Base-by-base conservation (phyloP, 345 rosid species). In the Excoecaria agallocha region DNA sequence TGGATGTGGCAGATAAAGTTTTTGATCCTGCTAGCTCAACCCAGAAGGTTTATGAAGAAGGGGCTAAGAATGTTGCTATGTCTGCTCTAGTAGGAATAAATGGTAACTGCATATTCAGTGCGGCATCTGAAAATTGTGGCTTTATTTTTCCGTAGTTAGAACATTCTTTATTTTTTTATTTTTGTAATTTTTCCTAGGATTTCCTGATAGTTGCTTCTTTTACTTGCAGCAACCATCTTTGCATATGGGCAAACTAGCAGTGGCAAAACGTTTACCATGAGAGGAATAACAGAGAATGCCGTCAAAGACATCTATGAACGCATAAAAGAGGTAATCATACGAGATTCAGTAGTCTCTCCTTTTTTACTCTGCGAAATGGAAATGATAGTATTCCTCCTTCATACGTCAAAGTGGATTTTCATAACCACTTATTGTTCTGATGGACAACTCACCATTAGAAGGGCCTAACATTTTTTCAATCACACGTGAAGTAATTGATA, bases 201-300 rank as follows among this genome's bases (percentile, higher is more conserved):
- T 16, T 30, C 38, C 43, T 76, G 54, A 30, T 66, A 43, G 39
- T 35, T 35, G 8, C 13, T 20, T 11, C 70, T 68, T 72, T 59
- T 69, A 78, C 13, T 82, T 86, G 86, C 90, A 91, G 98, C 98
- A 48, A 89, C 97, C 4, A 89, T 93, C 72, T 93, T 93, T 81
- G 94, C 97, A 1, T 93, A 93, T 82, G 98, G 98, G 79, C 98
- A 93, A 80, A 93, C 97, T 51, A 87, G 98, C 67, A 91, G 98
- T 55, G 98, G 98, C 46, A 93, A 93, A 84, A 93, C 97, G 61
- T 93, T 82, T 82, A 93, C 98, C 61, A 93, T 93, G 98, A 86
- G 89, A 74, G 98, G 98, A 43, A 86, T 93, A 72, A 86, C 94
- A 17, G 90, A 93, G 77, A 82, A 85, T 80, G 98, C 89, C 20